Conservation (phyloP, 306 rosid species). For the Psophocarpus tetragonolobus region DNA sequence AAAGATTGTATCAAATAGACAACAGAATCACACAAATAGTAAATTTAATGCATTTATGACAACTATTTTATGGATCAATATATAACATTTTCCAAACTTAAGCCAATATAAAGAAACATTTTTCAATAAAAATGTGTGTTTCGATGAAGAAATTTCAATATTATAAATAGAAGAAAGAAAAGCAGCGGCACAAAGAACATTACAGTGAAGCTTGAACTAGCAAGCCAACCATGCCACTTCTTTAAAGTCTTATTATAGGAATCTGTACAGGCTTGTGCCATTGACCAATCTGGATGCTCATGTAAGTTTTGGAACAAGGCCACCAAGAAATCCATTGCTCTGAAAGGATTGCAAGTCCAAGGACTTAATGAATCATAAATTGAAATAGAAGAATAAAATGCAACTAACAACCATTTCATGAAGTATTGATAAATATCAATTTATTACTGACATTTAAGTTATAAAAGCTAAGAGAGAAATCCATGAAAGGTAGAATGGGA, state of each 20-base stretch:
- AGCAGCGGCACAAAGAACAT: conserved; percentile 43
- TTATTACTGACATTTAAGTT: background rate
- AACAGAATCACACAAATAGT: background rate
- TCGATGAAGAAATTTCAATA: conserved; percentile 23
- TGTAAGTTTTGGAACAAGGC: conserved; percentile 78
- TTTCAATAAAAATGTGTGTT: background rate
- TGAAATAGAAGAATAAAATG: conserved; percentile 1
- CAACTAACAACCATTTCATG: conserved; percentile 8
- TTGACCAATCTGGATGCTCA: conserved; percentile 83
- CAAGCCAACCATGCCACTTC: conserved; percentile 98
- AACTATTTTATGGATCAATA: background rate
- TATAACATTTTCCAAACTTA: conserved; percentile 7
- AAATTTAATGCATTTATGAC: conserved; percentile 1
- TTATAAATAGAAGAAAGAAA: background rate
- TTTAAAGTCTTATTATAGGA: conserved; percentile 87
- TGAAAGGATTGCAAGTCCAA: conserved; percentile 43
- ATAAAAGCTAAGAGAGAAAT: background rate
- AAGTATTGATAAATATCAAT: background rate
- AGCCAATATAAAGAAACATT: conserved; percentile 4
- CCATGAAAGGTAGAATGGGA: background rate
- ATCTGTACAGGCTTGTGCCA: conserved; percentile 92
- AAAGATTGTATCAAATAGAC: conserved; percentile 4
- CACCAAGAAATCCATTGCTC: conserved; percentile 99
- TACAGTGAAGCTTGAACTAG: conserved; percentile 95
- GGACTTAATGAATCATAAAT: conserved; percentile 14